Evolutionary conservation across 1,284 basidiomycete species (phyloP).

Genomic region (Anthracocystis walkeri): DNA sequence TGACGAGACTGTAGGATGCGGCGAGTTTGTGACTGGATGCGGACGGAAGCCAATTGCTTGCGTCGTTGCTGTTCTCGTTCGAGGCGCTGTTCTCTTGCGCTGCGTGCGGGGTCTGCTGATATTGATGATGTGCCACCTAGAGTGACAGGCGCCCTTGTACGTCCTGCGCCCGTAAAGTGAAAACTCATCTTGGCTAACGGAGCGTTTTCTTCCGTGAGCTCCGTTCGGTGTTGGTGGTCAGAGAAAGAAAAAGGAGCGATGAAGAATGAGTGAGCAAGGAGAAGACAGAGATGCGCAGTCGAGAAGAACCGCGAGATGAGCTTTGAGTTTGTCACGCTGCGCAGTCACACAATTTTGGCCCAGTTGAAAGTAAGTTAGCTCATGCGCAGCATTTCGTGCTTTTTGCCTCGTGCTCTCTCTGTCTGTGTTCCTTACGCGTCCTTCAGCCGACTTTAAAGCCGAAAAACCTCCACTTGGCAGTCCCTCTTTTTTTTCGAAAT

Average conservation of each 20-base stretch:
- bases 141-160: conserved; percentile 36
- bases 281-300: not conserved
- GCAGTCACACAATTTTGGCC: not conserved
- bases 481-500: not conserved
- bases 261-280: too few relatives aligned
- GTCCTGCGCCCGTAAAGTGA: conserved; percentile 52
- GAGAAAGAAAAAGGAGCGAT: too few relatives aligned
- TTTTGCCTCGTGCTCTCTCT: not conserved
- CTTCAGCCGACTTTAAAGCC: conserved; percentile 13
- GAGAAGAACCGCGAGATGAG: not conserved
- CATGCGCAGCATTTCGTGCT: not conserved
- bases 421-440: conserved; percentile 11
- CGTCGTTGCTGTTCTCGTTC: conserved; percentile 44
- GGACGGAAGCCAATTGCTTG: conserved; percentile 21
- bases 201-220: not conserved
- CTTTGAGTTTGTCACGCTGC: conserved; percentile 1
- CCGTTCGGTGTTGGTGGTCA: not conserved
- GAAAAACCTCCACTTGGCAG: conserved; percentile 14
- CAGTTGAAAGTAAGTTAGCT: not conserved
- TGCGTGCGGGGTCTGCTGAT: conserved; percentile 36
- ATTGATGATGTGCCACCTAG: conserved; percentile 43
- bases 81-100: conserved; percentile 38
- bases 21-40: conserved; percentile 37
- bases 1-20: conserved; percentile 31
- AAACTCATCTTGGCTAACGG: conserved; percentile 34